Base-by-base conservation (phyloP, 1,284 basidiomycete species). In the Ceratobasidium sp. region DNA sequence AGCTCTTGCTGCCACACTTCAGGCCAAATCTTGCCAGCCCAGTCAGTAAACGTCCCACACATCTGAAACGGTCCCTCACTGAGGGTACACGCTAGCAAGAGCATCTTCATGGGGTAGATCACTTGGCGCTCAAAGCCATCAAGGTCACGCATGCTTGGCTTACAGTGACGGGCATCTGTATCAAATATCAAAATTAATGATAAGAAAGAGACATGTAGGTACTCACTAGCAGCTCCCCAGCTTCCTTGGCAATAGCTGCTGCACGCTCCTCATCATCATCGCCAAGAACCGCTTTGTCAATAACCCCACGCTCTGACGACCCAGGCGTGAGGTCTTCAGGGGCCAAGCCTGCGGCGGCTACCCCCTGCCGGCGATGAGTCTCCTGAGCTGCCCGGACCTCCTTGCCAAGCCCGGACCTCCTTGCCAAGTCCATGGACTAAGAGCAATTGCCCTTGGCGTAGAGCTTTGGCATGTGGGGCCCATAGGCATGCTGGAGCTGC, bases 261-360 rank as follows among this genome's bases (percentile, higher is more conserved):
- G 51, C 51, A 14, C 53, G 53, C n/a, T 54, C 24, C 53, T 54
- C 22, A 22, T 54, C 53, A 29, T 54, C 17, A 29, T 54, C 53
- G 9, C 31, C 53, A 14, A 54, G 53, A 3, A 14, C 24, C n/a
- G n/a, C n/a, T n/a, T n/a, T n/a, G n/a, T n/a, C n/a, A n/a, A n/a
- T n/a, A n/a, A n/a, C n/a, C n/a, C n/a, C n/a, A n/a, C n/a, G n/a
- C n/a, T n/a, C n/a, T n/a, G n/a, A n/a, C n/a, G n/a, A n/a, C n/a
- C n/a, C n/a, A n/a, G n/a, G n/a, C n/a, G n/a, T n/a, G n/a, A n/a
- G n/a, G n/a, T n/a, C n/a, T n/a, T 54, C 53, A 8, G 53, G 53
- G 6, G 5, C 24, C 17, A 27, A 14, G 6, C 53, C 53, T 14
- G 53, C n/a, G 8, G 53, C 24, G n/a, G 53, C 53, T 15, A 56